Conservation (phyloP, 306 rosid genomes). For the Ormosia semicastrata region DNA sequence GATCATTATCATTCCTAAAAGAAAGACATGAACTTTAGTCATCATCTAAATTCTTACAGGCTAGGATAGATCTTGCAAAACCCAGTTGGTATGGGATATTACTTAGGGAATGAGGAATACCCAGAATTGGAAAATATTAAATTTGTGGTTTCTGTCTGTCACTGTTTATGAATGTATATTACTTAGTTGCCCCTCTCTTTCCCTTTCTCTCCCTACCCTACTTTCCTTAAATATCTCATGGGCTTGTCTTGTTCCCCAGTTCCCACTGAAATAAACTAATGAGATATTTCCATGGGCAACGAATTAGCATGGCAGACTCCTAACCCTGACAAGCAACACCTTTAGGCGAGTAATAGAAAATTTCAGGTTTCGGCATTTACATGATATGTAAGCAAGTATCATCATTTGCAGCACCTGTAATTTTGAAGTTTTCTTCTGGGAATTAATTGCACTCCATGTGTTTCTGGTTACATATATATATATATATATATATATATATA, state of each 20-base stretch:
- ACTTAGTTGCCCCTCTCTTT: neutral
- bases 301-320: constrained; percentile 39
- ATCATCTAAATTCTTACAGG: neutral
- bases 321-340: constrained; percentile 36
- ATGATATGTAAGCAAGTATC: neutral
- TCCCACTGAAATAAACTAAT: constrained; percentile 17
- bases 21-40: constrained; percentile 24
- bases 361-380: constrained; percentile 27
- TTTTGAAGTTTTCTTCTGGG: neutral
- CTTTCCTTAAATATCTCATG: constrained; percentile 27
- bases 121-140: constrained; percentile 42
- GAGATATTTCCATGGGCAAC: neutral
- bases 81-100: constrained; percentile 3
- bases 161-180: constrained; percentile 16
- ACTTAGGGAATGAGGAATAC: constrained; percentile 22
- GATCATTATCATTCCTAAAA: no score
- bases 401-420: neutral
- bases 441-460: constrained; percentile 17
- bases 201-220: neutral
- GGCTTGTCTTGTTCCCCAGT: constrained; percentile 24
- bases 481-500: neutral
- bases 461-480: neutral
- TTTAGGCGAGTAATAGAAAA: constrained; percentile 19
- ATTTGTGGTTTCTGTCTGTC: constrained; percentile 8
- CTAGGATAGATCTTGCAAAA: constrained; percentile 24